Evolutionary conservation across 1,284 basidiomycete species (phyloP).

Genomic region (Heterobasidion occidentale): DNA sequence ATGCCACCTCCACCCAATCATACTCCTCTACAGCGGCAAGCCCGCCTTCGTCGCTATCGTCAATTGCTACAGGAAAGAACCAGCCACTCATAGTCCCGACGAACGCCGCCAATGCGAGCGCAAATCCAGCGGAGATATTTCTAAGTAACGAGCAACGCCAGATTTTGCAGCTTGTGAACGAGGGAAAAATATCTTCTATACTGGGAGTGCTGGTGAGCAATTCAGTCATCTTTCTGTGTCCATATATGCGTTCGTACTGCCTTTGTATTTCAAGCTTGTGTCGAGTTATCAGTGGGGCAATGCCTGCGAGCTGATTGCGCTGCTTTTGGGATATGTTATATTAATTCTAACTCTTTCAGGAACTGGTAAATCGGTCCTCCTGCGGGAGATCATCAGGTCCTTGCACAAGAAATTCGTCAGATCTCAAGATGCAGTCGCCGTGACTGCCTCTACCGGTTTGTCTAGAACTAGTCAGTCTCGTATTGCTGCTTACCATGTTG

Average conservation of each 20-base stretch:
- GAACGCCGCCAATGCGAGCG: conserved; percentile 3
- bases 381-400: conserved; percentile 76
- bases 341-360: conserved; percentile 35
- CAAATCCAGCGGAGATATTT: conserved; percentile 38
- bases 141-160: conserved; percentile 81
- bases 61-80: neutral
- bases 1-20: neutral
- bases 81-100: neutral
- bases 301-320: neutral
- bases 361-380: conserved; percentile 87
- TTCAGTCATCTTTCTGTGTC: neutral
- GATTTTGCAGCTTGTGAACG: conserved; percentile 70
- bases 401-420: conserved; percentile 41
- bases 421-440: conserved; percentile 56
- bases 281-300: neutral
- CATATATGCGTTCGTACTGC: neutral
- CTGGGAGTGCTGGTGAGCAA: conserved; percentile 85
- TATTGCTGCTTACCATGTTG: neutral
- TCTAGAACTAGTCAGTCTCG: conserved; percentile 11
- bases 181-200: conserved; percentile 87
- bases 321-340: neutral
- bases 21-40: neutral
- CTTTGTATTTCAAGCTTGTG: neutral
- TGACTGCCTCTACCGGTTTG: conserved; percentile 83
- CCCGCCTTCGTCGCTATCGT: neutral